A percentile compares a stretch with the other conserved stretches of the same genome.
Evolutionary conservation across 2,329 filamentous ascomycete species (phyloP).

Genomic region (Pestalotiopsis sp.): DNA sequence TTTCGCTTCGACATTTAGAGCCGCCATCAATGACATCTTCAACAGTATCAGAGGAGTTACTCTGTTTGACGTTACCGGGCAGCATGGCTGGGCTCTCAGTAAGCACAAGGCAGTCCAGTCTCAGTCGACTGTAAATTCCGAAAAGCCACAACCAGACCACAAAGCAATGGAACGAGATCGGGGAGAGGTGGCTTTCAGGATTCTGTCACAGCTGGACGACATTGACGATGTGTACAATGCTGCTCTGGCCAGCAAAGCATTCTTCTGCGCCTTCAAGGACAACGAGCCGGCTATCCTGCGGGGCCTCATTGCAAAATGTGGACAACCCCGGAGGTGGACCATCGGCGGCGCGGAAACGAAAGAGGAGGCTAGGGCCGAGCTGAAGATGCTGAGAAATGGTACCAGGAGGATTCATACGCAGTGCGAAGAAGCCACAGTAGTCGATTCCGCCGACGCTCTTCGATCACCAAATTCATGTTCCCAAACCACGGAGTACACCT

Average conservation of each 20-base stretch:
- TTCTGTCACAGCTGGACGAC: slow-evolving; percentile 42
- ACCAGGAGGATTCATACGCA: neutral
- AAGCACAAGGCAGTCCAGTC: slow-evolving; percentile 39
- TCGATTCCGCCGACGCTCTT: neutral
- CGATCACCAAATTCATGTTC: neutral
- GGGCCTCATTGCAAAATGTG: slow-evolving; percentile 25
- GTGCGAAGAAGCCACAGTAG: neutral
- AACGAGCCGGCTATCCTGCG: slow-evolving; percentile 42
- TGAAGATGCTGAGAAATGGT: neutral
- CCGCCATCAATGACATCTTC: slow-evolving; percentile 52
- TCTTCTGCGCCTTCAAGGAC: slow-evolving; percentile 48
- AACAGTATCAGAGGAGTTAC: slow-evolving; percentile 54
- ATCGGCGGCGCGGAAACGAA: neutral
- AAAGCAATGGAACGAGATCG: neutral
- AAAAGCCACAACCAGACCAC: slow-evolving; percentile 6
- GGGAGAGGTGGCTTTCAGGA: slow-evolving; percentile 40
- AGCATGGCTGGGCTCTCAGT: slow-evolving; percentile 53
- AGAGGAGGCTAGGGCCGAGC: slow-evolving; percentile 3
- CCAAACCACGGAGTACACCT: neutral
- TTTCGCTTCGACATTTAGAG: slow-evolving; percentile 48
- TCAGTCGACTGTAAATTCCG: slow-evolving; percentile 31
- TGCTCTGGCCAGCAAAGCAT: slow-evolving; percentile 44
- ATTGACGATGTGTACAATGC: slow-evolving; percentile 45
- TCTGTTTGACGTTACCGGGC: slow-evolving; percentile 50
- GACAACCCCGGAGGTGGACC: neutral